Conservation (phyloP, 345 rosid species). For the Excoecaria cochinchinensis region DNA sequence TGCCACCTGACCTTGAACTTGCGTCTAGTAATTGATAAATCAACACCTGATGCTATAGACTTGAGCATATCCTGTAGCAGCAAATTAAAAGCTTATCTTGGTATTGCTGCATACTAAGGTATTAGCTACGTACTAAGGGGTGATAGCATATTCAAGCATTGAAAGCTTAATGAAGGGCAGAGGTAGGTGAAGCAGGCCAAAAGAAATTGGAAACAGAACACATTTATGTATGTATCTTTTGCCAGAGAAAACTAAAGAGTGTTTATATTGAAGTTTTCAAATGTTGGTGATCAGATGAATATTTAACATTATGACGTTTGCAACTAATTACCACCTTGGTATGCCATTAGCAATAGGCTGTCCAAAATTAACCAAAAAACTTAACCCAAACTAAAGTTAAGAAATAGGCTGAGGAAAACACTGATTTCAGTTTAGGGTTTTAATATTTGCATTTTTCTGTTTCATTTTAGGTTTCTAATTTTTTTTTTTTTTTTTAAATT, state of each 20-base stretch:
- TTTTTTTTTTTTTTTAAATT: too few species aligned
- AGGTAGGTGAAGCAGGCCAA: neutral
- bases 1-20: neutral
- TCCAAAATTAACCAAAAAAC: too few species aligned
- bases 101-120: too few species aligned
- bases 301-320: neutral
- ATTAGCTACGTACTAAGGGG: neutral
- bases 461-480: too few species aligned
- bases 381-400: too few species aligned
- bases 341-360: neutral
- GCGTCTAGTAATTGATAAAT: neutral
- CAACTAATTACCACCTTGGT: neutral
- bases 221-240: neutral
- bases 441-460: too few species aligned
- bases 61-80: neutral
- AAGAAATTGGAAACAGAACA: neutral
- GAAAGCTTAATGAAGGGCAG: neutral
- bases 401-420: too few species aligned
- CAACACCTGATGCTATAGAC: neutral
- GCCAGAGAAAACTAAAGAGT: neutral
- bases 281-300: neutral
- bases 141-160: neutral
- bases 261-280: neutral
- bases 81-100: neutral
- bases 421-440: too few species aligned